Evolutionary conservation across 192 early-diverging fungal genomes (phyloP), one percentile per base, ranked within the genome.

Genomic region (Haplosporangium gracile): DNA sequence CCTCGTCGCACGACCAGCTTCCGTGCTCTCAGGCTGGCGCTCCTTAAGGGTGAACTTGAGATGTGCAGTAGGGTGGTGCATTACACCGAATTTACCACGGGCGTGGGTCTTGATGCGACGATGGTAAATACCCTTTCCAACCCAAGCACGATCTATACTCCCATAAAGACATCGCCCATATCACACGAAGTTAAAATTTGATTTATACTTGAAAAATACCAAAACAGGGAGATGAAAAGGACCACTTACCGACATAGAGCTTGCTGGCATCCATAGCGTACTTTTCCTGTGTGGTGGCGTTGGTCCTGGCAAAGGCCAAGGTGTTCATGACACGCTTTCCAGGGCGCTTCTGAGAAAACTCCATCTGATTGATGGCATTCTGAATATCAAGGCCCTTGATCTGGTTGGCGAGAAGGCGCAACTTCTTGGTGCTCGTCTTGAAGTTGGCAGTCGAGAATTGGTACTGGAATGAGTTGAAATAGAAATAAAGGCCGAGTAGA

Each of bases 31-130:
- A 0, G 89, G 79, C 76, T 79, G 78, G 39, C 88, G 89, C 82
- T 95, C 92, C 89, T 93, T 93, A n/a, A 99, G 55, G 16, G 96
- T 87, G 74, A 95, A 96, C 88, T 95, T 96, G 82, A 99, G 89
- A 75, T 97, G 96, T 11, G 96, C 91, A 26, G 89, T 90, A 26
- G 95, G 96, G 39, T 92, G 92, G 81, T 94, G 91, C 88, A 97
- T 95, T 16, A 94, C 87, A 55, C 96, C 96, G 69, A 93, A 92
- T 53, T 97, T 87, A 16, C 97, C 97, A 38, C 96, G 87, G 2
- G 94, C 97, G 80, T 96, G 95, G 70, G 91, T 91, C 79, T 95
- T 93, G 40, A 97, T 74, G n/a, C 96, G 90, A 80, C 94, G 95
- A 10, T 93, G 80, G 80, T 92, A 97, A 42, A 83, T 72, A 6